Percentiles rank a stretch among this genome's conserved stretches.
These are phyloP conservation scores for Dillenia suffruticosa DNA, from an alignment of 164 flowering plant species.

Conservation along the genomic window DNA sequence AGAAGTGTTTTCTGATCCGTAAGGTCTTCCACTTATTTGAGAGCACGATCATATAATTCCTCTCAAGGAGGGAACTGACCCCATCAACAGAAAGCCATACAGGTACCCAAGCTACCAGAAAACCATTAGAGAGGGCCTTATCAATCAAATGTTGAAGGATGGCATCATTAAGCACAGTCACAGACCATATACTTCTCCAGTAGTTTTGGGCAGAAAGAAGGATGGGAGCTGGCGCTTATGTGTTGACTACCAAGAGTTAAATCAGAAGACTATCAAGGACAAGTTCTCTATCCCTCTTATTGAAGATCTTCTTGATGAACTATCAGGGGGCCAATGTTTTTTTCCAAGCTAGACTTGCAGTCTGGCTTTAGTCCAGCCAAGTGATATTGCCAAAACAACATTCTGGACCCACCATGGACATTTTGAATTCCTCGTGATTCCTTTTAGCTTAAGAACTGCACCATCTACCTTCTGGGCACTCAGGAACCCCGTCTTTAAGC, in stretches of 20 bases:
- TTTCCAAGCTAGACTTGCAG: neutral
- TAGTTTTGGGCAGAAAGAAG: neutral
- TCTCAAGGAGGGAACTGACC: neutral
- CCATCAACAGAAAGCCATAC: neutral
- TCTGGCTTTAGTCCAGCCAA: neutral
- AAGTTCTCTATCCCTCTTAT: neutral
- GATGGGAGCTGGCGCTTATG: constrained; percentile 1
- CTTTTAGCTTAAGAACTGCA: neutral
- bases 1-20: neutral
- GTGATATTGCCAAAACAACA: neutral
- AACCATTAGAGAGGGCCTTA: neutral
- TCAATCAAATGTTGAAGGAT: neutral
- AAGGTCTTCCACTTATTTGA: neutral
- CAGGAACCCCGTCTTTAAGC: neutral
- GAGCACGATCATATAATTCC: neutral
- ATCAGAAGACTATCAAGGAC: neutral
- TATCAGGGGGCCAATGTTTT: neutral
- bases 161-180: neutral
- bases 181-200: neutral
- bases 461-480: neutral
- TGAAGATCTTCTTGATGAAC: neutral
- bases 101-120: neutral
- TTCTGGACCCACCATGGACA: neutral
- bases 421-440: neutral
- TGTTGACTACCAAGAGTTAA: neutral